Conservation (phyloP, 148 eudicot species). For the Selenicereus undatus region DNA sequence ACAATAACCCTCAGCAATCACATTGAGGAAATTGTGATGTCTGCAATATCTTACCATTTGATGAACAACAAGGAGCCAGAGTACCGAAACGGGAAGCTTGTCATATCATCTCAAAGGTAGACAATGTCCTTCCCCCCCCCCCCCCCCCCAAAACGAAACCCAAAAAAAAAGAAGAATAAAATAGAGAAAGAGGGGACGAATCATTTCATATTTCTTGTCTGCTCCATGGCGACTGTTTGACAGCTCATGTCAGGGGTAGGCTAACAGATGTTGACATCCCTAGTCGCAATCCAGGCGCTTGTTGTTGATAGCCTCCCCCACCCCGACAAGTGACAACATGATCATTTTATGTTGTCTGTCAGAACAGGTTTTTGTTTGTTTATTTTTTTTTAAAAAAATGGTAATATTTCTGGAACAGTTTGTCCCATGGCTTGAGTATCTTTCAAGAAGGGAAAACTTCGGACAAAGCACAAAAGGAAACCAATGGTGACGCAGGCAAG, state of each 20-base stretch:
- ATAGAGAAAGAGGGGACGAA: neutral
- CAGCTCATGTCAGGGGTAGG: neutral
- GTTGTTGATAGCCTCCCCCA: no score
- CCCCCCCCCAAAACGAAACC: neutral
- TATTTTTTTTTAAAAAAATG: neutral
- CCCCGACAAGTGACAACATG: no score
- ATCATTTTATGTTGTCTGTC: neutral
- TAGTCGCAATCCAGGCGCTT: neutral
- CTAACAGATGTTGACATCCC: neutral
- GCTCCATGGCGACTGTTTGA: neutral
- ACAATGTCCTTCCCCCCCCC: neutral
- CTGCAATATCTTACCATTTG: constrained; percentile 77
- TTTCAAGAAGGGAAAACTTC: constrained; percentile 62
- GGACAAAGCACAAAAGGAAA: constrained; percentile 56
- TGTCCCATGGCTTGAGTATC: constrained; percentile 82
- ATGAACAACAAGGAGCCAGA: constrained; percentile 77
- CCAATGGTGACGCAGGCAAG: constrained; percentile 68
- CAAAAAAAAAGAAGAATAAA: no score
- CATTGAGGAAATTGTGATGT: constrained; percentile 79
- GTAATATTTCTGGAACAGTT: constrained; percentile 33
- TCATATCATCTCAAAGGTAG: constrained; percentile 74
- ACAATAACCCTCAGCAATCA: constrained; percentile 57
- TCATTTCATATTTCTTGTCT: neutral
- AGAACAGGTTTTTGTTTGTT: neutral
- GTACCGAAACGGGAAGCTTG: constrained; percentile 82